Evolutionary conservation across 306 rosid species (phyloP).

Genomic region (Fagus sylvatica): DNA sequence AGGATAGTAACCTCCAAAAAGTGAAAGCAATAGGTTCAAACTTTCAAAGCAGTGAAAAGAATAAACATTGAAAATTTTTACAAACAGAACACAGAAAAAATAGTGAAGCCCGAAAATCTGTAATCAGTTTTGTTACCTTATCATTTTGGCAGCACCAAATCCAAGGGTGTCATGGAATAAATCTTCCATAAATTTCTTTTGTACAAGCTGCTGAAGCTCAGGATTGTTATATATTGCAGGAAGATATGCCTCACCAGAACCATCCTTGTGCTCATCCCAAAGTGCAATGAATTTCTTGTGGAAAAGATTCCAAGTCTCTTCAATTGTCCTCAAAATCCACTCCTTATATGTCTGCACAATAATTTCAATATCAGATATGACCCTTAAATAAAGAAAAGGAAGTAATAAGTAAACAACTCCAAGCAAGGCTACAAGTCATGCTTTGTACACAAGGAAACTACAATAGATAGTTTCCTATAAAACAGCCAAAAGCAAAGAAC

Average conservation of each 20-base stretch:
- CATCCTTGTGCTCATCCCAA: constrained; percentile 74
- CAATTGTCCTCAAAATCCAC: constrained; percentile 81
- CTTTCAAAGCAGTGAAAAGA: no score
- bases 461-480: not conserved
- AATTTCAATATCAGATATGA: constrained; percentile 11
- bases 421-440: not conserved
- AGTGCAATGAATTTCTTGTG: constrained; percentile 59
- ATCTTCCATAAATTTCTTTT: constrained; percentile 59
- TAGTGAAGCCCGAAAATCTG: not conserved
- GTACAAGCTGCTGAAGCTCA: constrained; percentile 58
- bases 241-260: constrained; percentile 86
- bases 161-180: constrained; percentile 83
- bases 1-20: no score
- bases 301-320: constrained; percentile 81
- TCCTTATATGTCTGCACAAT: constrained; percentile 65
- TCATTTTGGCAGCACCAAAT: constrained; percentile 93
- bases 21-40: no score
- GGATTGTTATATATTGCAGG: constrained; percentile 69
- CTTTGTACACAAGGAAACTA: not conserved
- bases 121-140: constrained; percentile 49
- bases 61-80: not conserved
- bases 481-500: not conserved
- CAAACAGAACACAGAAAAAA: not conserved
- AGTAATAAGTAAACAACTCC: not conserved
- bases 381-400: not conserved